These are phyloP conservation scores for Cadophora sp. DNA, from an alignment of 2,329 filamentous ascomycete genomes.

Conservation along the genomic window DNA sequence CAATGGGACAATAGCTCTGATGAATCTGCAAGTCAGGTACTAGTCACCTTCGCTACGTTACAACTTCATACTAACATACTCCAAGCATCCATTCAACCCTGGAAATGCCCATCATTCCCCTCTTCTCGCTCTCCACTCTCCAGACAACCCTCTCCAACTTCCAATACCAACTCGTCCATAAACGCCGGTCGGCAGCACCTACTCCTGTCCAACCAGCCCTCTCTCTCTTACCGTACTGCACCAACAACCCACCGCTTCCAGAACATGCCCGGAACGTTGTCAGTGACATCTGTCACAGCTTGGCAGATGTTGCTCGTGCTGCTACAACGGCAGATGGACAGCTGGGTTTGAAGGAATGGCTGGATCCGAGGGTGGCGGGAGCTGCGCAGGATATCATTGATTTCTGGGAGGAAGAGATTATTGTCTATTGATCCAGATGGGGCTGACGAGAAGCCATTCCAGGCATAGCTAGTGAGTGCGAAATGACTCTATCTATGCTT, in stretches of 20 bases:
- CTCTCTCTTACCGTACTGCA: slow-evolving; percentile 41
- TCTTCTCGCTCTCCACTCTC: slow-evolving; percentile 35
- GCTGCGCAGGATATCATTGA: slow-evolving; percentile 38
- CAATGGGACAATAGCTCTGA: slow-evolving; percentile 37
- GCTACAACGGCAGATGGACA: slow-evolving; percentile 38
- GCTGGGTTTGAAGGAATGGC: slow-evolving; percentile 33
- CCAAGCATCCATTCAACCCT: slow-evolving; percentile 40
- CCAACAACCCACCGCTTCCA: slow-evolving; percentile 36
- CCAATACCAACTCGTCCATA: slow-evolving; percentile 36
- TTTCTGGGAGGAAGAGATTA: slow-evolving; percentile 43
- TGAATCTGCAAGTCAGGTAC: slow-evolving; percentile 43
- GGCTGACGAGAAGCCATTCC: neutral
- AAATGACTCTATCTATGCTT: neutral
- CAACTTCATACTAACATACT: too few relatives aligned
- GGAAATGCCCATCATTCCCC: slow-evolving; percentile 42
- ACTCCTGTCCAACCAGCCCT: slow-evolving; percentile 26
- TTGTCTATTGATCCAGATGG: slow-evolving; percentile 32
- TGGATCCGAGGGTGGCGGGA: slow-evolving; percentile 32
- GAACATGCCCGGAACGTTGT: slow-evolving; percentile 44
- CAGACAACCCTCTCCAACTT: slow-evolving; percentile 37
- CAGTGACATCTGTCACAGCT: slow-evolving; percentile 40
- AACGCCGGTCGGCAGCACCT: slow-evolving; percentile 13
- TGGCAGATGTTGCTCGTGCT: slow-evolving; percentile 38
- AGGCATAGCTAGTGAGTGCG: neutral
- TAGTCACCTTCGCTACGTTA: too few relatives aligned